Evolutionary conservation across 768 basidiomycete species (phyloP), one percentile per base, ranked within the genome.

Genomic region (Phaffia tasmanica): DNA sequence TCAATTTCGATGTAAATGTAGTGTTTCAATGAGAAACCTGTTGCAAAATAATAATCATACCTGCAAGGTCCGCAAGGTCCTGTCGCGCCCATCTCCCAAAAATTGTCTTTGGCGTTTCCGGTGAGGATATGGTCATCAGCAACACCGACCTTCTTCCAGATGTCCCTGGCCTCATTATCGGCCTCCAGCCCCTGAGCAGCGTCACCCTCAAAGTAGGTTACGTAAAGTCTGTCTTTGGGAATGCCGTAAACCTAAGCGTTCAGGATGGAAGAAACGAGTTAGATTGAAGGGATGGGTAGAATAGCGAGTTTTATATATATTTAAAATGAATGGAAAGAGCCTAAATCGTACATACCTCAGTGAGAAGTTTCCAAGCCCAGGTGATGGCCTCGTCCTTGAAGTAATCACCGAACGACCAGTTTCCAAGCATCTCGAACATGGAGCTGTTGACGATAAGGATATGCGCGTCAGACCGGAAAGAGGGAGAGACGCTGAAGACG

Each of bases 371-470:
- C 93, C 94, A 99, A 6, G 95, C 93, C 78, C 86, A 92, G 23
- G 76, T 78, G 65, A 95, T 86, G 1, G 95, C 94, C 70, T 98
- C 95, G 83, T 86, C 93, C 84, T 99, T 99, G 85, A 99, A 99
- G 80, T 99, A 99, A 77, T 99, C 93, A 0, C 95, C 95, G 72
- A 98, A 99, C 4, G 93, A 97, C 95, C 95, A 99, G 77, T 99
- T 99, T 49, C 95, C 95, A 70, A 99, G 79, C 95, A 99, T 99
- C 79, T 99, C 95, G 74, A 99, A 99, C 79, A 70, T 72, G 25
- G 62, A 71, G 49, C 70, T 70, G n/a, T n/a, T 29, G 30, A 15
- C 32, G 32, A 25, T 23, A 11, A 50, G 64, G 30, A n/a, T 16
- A 21, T 23, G n/a, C 27, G 27, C 3, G n/a, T 18, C 9, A 46